A percentile compares a stretch with the other conserved stretches of the same genome.
phyloP scores from a whole-genome alignment of 1,139 yeast species.

The Yamadazyma diddensiae region DNA sequence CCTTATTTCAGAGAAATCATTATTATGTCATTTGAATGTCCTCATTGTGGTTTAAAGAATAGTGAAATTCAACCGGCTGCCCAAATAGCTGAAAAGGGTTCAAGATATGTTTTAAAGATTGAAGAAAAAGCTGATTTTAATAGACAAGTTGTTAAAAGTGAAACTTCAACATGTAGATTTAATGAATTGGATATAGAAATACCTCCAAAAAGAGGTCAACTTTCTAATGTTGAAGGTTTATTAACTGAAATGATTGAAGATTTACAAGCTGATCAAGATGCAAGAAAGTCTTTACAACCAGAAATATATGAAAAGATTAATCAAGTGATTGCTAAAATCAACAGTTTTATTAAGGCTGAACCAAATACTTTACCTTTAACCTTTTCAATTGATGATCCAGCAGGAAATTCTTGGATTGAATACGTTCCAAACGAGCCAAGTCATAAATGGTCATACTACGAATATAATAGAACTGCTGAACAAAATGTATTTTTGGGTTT shows the following conservation, averaged over 20 bases:
- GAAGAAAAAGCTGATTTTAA: constrained; percentile 74
- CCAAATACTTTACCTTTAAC: constrained; percentile 74
- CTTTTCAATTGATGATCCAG: constrained; percentile 83
- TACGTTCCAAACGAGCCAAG: constrained; percentile 83
- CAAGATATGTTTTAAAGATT: constrained; percentile 66
- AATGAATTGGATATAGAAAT: constrained; percentile 88
- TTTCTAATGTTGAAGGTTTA: constrained; percentile 89
- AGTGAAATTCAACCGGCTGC: constrained; percentile 95
- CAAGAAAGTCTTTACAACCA: constrained; percentile 70
- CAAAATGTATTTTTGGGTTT: constrained; percentile 89
- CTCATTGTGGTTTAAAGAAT: constrained; percentile 89
- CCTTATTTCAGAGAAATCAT: constrained; percentile 92
- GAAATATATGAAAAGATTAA: constrained; percentile 74
- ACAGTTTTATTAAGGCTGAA: constrained; percentile 58
- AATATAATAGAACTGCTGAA: constrained; percentile 82
- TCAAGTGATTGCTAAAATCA: constrained; percentile 60
- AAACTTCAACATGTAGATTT: constrained; percentile 78
- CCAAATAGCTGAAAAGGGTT: constrained; percentile 81
- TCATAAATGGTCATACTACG: constrained; percentile 87
- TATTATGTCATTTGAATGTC: constrained; percentile 93
- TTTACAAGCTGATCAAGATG: constrained; percentile 74
- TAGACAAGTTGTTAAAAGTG: constrained; percentile 91
- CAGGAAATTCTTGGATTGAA: constrained; percentile 98
- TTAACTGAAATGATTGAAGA: constrained; percentile 83
- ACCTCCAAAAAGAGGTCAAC: constrained; percentile 92